A percentile compares a stretch with the other conserved stretches of the same genome.
Evolutionary conservation across 495 filamentous ascomycete genomes (phyloP).

Genomic region (Umbilicaria muhlenbergii): DNA sequence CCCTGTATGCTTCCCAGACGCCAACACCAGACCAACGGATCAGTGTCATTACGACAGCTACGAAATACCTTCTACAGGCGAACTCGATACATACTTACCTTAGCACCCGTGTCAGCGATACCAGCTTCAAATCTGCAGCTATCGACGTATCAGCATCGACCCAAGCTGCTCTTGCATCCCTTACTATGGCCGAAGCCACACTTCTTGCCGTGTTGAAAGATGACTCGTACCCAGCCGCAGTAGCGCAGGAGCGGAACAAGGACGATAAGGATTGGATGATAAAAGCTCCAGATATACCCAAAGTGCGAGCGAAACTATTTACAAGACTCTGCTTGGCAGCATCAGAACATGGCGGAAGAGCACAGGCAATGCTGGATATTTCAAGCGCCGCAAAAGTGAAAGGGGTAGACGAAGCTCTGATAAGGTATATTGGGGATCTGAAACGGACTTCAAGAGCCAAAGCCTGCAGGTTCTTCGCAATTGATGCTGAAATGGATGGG

Average conservation of each 20-base stretch:
- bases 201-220: constrained; percentile 82
- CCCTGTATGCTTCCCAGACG: constrained; percentile 40
- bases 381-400: constrained; percentile 15
- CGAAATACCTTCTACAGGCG: constrained; percentile 60
- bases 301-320: constrained; percentile 75
- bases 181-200: constrained; percentile 77
- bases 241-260: constrained; percentile 59
- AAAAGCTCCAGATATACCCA: constrained; percentile 66
- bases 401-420: constrained; percentile 41
- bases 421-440: constrained; percentile 59
- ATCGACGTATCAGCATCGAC: constrained; percentile 48
- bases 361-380: constrained; percentile 28
- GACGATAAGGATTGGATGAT: constrained; percentile 89
- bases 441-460: constrained; percentile 58
- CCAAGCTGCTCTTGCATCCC: constrained; percentile 52
- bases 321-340: constrained; percentile 68
- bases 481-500: constrained; percentile 71
- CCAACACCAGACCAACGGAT: constrained; percentile 49
- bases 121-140: constrained; percentile 5
- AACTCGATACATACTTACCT: constrained; percentile 64
- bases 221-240: constrained; percentile 72
- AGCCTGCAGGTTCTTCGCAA: constrained; percentile 76
- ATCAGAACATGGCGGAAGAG: constrained; percentile 37
- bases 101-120: constrained; percentile 12
- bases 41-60: constrained; percentile 55